Base-by-base conservation (phyloP, 345 rosid genomes). In the Salix dunnii region DNA sequence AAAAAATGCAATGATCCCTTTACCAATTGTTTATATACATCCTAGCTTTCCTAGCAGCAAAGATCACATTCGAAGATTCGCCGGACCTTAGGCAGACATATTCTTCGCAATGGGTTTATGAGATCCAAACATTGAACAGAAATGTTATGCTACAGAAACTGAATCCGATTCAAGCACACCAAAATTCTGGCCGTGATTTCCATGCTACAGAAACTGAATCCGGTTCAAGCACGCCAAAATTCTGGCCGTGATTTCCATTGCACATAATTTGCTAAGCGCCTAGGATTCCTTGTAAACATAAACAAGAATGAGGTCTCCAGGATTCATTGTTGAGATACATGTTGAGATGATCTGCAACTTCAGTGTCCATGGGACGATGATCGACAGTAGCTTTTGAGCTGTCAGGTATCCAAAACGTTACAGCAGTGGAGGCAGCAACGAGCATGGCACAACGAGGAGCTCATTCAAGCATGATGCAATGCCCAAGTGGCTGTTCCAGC, bases 361-460 rank as follows among this genome's bases (percentile, higher is more conserved):
- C 85, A 17, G 75, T 20, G 20, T 87, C 86, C 27, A 61, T 25
- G 53, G 84, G 42, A 8, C 82, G 75, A 14, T 81, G 61, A 51
- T 84, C 84, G 14, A 79, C 70, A 60, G 81, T 70, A 74, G 83
- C 43, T 27, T 85, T 90, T 27, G 86, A 80, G 30, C 75, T 78
- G 66, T 87, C 84, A 13, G 97, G 99, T 77, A 96, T 93, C 98
- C 98, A 96, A 75, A 92, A 90, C 20, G 97, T 89, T 73, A 96
- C 98, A 80, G 88, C 94, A 46, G 90, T 67, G 16, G 97, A 90
- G 35, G 97, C 98, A 66, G 97, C 97, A 31, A 85, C 97, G 16
- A 96, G 90, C 97, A 96, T 90, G 58, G 83, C 95, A 61, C 98
- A 84, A 23, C 94, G 94, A 67, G 98, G 98, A 61, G 99, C 97